These are phyloP conservation scores for Lyophyllum semitale DNA, from an alignment of 768 basidiomycete genomes.

Conservation along the genomic window DNA sequence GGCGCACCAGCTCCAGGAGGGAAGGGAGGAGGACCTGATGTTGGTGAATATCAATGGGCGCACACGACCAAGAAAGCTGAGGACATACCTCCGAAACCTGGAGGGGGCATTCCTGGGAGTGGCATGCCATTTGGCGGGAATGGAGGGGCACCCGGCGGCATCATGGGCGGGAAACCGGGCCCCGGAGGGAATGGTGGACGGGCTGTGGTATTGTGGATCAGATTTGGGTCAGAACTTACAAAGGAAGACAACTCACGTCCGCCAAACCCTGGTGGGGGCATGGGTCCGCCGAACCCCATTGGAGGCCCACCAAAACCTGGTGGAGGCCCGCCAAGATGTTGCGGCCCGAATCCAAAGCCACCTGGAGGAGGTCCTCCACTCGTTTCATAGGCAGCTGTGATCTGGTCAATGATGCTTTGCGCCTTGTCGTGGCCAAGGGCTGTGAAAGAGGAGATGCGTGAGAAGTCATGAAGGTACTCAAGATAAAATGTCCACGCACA, in stretches of 20 bases:
- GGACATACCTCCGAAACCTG: slow-evolving; percentile 49
- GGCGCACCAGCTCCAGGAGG: slow-evolving; percentile 30
- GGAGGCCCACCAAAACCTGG: slow-evolving; percentile 49
- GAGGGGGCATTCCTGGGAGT: slow-evolving; percentile 46
- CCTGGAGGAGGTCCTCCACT: slow-evolving; percentile 85
- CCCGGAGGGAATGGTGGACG: slow-evolving; percentile 77
- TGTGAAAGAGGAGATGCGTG: slow-evolving; percentile 27
- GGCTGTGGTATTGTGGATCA: slow-evolving; percentile 31
- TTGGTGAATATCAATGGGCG: background rate
- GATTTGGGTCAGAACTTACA: background rate
- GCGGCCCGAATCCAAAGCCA: slow-evolving; percentile 85
- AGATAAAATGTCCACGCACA: slow-evolving; percentile 48
- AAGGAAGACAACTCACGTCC: slow-evolving; percentile 41
- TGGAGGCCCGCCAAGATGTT: slow-evolving; percentile 67
- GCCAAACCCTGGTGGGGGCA: slow-evolving; percentile 57
- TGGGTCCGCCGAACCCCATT: slow-evolving; percentile 46
- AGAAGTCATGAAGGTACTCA: background rate
- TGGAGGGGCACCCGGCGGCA: slow-evolving; percentile 62
- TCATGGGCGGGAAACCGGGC: slow-evolving; percentile 53
- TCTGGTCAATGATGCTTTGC: slow-evolving; percentile 97
- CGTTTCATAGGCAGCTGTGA: slow-evolving; percentile 89
- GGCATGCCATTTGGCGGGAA: slow-evolving; percentile 68
- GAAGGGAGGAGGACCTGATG: slow-evolving; percentile 7
- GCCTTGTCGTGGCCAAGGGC: slow-evolving; percentile 95
- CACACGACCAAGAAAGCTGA: background rate